A percentile compares a stretch with the other conserved stretches of the same genome.
These are phyloP conservation scores for Leucocoprinus leucothites DNA, from an alignment of 768 basidiomycete species.

Conservation along the genomic window DNA sequence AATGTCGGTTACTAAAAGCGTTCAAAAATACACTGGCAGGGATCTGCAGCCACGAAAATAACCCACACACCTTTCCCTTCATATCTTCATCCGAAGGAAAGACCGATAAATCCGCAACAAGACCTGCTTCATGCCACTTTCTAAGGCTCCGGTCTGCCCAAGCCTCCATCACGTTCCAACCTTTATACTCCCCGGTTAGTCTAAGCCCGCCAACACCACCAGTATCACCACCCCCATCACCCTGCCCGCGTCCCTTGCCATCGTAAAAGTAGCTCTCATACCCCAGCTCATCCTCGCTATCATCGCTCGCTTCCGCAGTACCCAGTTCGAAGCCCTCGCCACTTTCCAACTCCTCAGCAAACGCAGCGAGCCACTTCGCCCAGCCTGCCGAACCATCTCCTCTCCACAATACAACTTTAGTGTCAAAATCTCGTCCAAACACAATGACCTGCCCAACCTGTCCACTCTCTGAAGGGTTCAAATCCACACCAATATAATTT, in stretches of 20 bases:
- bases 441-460: conserved; percentile 91
- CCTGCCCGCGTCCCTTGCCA: conserved; percentile 71
- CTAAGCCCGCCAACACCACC: conserved; percentile 69
- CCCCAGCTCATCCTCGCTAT: conserved; percentile 80
- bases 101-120: conserved; percentile 51
- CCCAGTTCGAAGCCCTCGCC: conserved; percentile 89
- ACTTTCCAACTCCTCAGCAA: conserved; percentile 89
- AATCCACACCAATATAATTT: conserved; percentile 95
- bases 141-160: conserved; percentile 88
- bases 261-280: conserved; percentile 88
- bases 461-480: conserved; percentile 80
- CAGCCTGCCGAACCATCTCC: conserved; percentile 92
- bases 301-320: conserved; percentile 55
- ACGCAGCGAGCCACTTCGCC: conserved; percentile 90
- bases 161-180: conserved; percentile 91
- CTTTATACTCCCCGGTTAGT: conserved; percentile 81
- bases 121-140: conserved; percentile 80
- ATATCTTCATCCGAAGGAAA: conserved; percentile 37
- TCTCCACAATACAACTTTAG: conserved; percentile 91
- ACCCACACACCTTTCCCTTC: conserved; percentile 40
- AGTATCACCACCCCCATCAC: conserved; percentile 74
- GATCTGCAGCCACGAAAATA: background rate
- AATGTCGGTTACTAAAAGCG: conserved; percentile 15
- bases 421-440: conserved; percentile 98
- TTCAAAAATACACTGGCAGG: background rate